Conservation (phyloP, 257 asterid genomes). For the Buddleja alternifolia region DNA sequence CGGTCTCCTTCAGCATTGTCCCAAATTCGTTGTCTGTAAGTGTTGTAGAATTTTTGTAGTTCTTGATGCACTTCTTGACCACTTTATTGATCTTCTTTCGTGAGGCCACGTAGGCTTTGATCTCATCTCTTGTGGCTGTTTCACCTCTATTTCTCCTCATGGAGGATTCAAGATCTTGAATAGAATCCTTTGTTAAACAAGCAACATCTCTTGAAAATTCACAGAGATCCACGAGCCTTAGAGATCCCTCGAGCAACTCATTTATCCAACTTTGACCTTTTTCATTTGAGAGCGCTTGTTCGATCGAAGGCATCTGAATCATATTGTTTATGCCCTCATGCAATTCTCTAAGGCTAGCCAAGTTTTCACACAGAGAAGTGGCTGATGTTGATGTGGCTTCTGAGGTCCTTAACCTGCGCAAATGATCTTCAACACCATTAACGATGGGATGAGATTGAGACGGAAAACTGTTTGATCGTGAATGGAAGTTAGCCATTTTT, state of each 20-base stretch:
- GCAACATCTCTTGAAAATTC: too few relatives aligned
- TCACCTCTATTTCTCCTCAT: background rate
- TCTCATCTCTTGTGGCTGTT: slow-evolving; percentile 13
- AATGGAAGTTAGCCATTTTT: slow-evolving; percentile 33
- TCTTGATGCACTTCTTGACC: slow-evolving; percentile 36
- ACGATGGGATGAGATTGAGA: too few relatives aligned
- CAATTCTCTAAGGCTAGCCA: slow-evolving; percentile 38
- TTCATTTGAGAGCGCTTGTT: too few relatives aligned
- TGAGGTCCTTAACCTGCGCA: slow-evolving; percentile 32
- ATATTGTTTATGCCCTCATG: slow-evolving; percentile 38
- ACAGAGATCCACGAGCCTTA: too few relatives aligned
- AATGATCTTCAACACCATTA: too few relatives aligned
- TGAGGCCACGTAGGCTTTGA: slow-evolving; percentile 23
- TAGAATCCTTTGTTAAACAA: too few relatives aligned
- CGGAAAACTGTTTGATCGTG: slow-evolving; percentile 46
- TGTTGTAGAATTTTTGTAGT: background rate
- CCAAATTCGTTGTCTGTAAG: slow-evolving; percentile 11
- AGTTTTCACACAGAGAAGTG: slow-evolving; percentile 19
- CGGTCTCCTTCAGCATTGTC: slow-evolving; percentile 12
- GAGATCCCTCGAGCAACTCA: too few relatives aligned
- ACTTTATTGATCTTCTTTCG: slow-evolving; percentile 30
- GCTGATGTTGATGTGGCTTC: slow-evolving; percentile 31
- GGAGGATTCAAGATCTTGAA: too few relatives aligned
- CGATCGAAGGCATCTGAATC: too few relatives aligned
- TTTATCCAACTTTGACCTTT: too few relatives aligned